phyloP scores from a whole-genome alignment of 495 filamentous ascomycete species.

The Penicillium psychrofluorescens region DNA sequence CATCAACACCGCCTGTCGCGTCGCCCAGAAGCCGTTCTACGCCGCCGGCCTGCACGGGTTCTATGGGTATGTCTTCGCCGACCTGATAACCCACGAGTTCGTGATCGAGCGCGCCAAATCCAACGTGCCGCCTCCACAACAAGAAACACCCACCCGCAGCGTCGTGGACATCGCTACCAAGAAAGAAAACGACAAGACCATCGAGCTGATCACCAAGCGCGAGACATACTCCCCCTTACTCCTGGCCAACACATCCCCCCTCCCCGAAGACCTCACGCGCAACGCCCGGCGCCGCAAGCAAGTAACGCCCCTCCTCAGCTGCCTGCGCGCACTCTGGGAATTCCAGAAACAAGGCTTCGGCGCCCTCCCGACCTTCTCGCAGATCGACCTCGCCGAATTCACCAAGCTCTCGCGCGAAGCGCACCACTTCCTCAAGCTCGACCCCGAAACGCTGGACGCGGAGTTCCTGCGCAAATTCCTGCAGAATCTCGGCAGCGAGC shows the following conservation, averaged over 20 bases:
- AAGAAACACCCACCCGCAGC: conserved; percentile 72
- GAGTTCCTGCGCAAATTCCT: conserved; percentile 78
- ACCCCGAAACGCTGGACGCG: conserved; percentile 64
- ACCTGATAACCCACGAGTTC: conserved; percentile 81
- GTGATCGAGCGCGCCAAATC: conserved; percentile 77
- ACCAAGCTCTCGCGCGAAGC: conserved; percentile 69
- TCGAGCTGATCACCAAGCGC: conserved; percentile 87
- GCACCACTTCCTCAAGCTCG: conserved; percentile 69
- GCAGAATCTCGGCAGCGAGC: conserved; percentile 71
- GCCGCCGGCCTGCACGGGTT: conserved; percentile 81
- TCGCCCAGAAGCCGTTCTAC: conserved; percentile 75
- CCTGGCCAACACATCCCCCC: conserved; percentile 65
- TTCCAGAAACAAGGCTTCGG: conserved; percentile 48
- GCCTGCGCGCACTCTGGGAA: conserved; percentile 77
- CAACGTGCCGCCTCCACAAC: conserved; percentile 58
- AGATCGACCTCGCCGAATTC: conserved; percentile 58
- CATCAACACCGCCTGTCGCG: conserved; percentile 76
- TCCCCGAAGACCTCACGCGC: conserved; percentile 62
- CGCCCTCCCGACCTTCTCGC: conserved; percentile 48
- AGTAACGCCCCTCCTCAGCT: conserved; percentile 74
- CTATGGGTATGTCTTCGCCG: conserved; percentile 92
- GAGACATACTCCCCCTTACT: conserved; percentile 80
- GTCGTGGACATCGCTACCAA: conserved; percentile 65
- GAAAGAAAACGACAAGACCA: conserved; percentile 62
- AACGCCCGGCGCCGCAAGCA: conserved; percentile 60